A percentile compares a stretch with the other conserved stretches of the same genome.
Evolutionary conservation across 495 filamentous ascomycete species (phyloP).

Genomic region (Neurospora sp.): DNA sequence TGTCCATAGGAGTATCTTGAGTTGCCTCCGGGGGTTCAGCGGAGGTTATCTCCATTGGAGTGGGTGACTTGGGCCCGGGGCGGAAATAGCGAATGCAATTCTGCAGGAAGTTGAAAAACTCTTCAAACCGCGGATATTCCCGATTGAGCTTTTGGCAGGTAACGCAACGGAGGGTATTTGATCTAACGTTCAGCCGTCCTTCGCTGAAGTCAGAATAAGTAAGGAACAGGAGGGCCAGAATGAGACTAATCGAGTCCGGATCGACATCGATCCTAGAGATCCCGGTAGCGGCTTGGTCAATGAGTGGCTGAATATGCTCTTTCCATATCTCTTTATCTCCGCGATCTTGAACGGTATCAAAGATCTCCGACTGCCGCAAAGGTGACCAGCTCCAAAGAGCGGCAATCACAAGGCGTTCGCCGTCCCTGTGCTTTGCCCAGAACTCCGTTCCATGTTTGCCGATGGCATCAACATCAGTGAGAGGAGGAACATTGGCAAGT

Average conservation of each 20-base stretch:
- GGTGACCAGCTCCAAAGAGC: slow-evolving; percentile 8
- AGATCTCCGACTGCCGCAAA: neutral
- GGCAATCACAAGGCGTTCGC: slow-evolving; percentile 16
- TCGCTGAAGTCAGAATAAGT: slow-evolving; percentile 7
- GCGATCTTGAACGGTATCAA: neutral
- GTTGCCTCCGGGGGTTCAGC: neutral
- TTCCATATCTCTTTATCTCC: slow-evolving; percentile 12
- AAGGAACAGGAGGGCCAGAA: slow-evolving; percentile 15
- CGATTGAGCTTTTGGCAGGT: slow-evolving; percentile 3
- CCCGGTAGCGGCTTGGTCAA: neutral
- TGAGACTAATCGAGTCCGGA: neutral
- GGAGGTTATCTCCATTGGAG: neutral
- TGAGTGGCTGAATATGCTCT: slow-evolving; percentile 5
- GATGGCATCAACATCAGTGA: slow-evolving; percentile 8
- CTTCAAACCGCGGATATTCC: neutral
- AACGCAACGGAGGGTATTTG: neutral
- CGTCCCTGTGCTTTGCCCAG: slow-evolving; percentile 14
- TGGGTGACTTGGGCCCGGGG: neutral
- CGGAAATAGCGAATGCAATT: slow-evolving; percentile 6
- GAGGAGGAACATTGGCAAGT: slow-evolving; percentile 2
- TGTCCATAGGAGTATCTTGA: neutral
- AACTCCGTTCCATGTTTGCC: slow-evolving; percentile 6
- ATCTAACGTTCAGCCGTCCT: neutral
- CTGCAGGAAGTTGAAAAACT: slow-evolving; percentile 11
- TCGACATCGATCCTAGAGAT: neutral